Evolutionary conservation across 1,284 basidiomycete genomes (phyloP).

Genomic region (Caloboletus firmus): DNA sequence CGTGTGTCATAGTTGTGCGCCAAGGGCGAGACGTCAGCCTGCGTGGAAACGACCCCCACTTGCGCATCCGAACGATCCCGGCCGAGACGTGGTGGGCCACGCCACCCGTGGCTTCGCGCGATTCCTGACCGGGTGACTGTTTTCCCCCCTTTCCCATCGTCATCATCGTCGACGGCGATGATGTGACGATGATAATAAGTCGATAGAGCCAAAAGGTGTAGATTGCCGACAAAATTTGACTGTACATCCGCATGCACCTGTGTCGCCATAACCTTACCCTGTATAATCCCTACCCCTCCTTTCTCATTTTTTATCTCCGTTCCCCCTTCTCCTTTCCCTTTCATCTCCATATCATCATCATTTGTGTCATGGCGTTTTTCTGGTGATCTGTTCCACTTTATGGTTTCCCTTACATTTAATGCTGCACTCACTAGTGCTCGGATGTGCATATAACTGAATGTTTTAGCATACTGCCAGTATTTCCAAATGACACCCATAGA

Average conservation of each 20-base stretch:
- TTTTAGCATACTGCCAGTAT: neutral
- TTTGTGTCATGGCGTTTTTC: neutral
- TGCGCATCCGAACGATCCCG: constrained; percentile 3
- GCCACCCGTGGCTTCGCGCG: constrained; percentile 8
- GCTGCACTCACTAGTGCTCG: too few species aligned
- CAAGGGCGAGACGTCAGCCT: constrained; percentile 18
- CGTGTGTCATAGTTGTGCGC: constrained; percentile 28
- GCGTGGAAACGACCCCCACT: constrained; percentile 25
- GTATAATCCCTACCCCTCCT: neutral
- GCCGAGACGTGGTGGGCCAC: neutral
- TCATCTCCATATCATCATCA: neutral
- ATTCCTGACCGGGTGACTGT: constrained; percentile 16
- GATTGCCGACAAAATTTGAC: neutral
- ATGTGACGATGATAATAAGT: neutral
- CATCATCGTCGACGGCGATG: neutral
- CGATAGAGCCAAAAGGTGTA: neutral
- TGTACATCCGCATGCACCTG: neutral
- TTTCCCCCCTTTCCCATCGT: neutral
- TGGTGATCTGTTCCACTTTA: neutral
- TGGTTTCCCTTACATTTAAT: neutral
- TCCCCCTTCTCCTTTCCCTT: neutral
- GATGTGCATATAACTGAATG: neutral
- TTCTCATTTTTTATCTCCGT: neutral
- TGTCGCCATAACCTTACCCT: neutral
- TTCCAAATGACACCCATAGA: too few species aligned